phyloP scores from a whole-genome alignment of 1,139 yeast species.

The Scheffersomyces titani region DNA sequence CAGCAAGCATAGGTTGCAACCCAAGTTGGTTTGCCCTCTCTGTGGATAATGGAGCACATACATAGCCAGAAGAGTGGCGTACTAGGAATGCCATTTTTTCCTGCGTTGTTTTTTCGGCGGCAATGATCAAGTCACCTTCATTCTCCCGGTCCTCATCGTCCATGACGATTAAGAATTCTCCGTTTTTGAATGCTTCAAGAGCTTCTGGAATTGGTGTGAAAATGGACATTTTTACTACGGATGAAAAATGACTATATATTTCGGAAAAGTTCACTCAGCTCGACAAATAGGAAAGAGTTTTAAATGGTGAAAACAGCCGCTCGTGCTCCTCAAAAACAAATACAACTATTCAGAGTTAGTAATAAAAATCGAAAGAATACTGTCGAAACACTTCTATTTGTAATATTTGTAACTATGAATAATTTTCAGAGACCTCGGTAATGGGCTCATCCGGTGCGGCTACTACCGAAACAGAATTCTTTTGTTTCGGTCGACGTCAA shows the following conservation, averaged over 20 bases:
- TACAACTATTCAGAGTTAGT: background rate
- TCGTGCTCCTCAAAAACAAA: background rate
- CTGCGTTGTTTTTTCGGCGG: conserved; percentile 79
- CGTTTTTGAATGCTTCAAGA: conserved; percentile 75
- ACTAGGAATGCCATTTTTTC: conserved; percentile 95
- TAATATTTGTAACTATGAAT: background rate
- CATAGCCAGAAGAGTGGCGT: conserved; percentile 86
- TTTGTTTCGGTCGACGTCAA: background rate
- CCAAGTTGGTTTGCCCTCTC: conserved; percentile 78
- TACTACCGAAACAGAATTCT: background rate
- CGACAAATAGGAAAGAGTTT: background rate
- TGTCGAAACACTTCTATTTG: background rate
- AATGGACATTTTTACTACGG: conserved; percentile 11
- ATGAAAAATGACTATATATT: background rate
- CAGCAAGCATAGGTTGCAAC: conserved; percentile 74
- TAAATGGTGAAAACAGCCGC: background rate
- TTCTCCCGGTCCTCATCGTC: conserved; percentile 96
- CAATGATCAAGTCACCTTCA: conserved; percentile 94
- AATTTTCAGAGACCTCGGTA: background rate
- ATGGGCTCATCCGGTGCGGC: background rate
- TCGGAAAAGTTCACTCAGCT: background rate
- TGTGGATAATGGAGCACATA: conserved; percentile 85
- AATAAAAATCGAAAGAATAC: background rate
- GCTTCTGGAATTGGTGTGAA: conserved; percentile 73
- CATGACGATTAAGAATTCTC: conserved; percentile 90